Percentiles rank a stretch among this genome's conserved stretches.
These are phyloP conservation scores for Verruconis gallopava DNA, from an alignment of 2,329 filamentous ascomycete genomes.

Conservation along the genomic window DNA sequence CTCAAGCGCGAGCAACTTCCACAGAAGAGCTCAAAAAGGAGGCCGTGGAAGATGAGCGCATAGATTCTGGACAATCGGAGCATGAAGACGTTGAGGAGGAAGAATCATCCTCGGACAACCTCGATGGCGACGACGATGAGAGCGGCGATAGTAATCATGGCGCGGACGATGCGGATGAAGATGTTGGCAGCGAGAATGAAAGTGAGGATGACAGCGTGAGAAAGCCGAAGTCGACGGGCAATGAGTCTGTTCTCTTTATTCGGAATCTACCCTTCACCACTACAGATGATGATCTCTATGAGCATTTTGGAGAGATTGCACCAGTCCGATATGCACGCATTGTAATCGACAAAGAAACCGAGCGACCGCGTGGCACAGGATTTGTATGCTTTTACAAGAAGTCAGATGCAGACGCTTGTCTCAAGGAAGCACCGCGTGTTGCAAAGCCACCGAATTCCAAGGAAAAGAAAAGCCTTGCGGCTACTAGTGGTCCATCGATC, in stretches of 20 bases:
- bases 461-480: constrained; percentile 14
- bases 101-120: constrained; percentile 12
- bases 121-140: constrained; percentile 29
- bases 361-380: constrained; percentile 78
- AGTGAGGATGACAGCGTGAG: constrained; percentile 33
- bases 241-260: constrained; percentile 64
- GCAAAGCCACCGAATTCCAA: constrained; percentile 23
- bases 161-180: constrained; percentile 29
- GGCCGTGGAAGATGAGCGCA: constrained; percentile 16
- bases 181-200: constrained; percentile 25
- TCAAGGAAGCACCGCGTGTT: constrained; percentile 56
- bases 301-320: constrained; percentile 82
- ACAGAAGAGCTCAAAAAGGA: constrained; percentile 20
- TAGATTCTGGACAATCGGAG: constrained; percentile 34
- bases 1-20: constrained; percentile 19
- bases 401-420: constrained; percentile 62
- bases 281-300: constrained; percentile 67
- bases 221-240: constrained; percentile 7
- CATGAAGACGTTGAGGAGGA: constrained; percentile 26
- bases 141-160: constrained; percentile 39
- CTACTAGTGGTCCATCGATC: constrained; percentile 58
- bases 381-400: constrained; percentile 85
- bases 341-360: constrained; percentile 74
- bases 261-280: constrained; percentile 87
- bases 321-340: constrained; percentile 81